Conservation (phyloP, 2,329 filamentous ascomycete genomes). For the Lecanosticta acicola region DNA sequence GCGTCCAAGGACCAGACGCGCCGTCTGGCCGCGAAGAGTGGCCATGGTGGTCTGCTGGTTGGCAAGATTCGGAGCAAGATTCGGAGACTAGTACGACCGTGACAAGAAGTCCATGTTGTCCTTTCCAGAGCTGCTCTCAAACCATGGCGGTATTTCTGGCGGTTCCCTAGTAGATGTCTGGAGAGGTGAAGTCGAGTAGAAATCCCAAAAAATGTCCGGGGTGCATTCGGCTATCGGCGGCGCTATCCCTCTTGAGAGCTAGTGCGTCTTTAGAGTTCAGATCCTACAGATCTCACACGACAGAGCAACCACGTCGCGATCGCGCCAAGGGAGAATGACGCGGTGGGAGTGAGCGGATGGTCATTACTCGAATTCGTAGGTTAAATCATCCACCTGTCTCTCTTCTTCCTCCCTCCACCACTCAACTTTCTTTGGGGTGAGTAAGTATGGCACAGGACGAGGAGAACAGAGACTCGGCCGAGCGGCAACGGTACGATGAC, state of each 20-base stretch:
- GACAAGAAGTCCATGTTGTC: background rate
- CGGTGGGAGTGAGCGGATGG: too few species aligned
- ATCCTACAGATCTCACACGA: background rate
- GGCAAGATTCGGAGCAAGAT: constrained; percentile 4
- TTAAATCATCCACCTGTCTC: background rate
- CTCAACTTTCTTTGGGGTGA: background rate
- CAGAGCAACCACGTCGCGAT: background rate
- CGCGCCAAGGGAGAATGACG: too few species aligned
- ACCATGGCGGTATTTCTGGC: too few species aligned
- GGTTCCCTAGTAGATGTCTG: too few species aligned
- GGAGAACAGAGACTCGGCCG: background rate
- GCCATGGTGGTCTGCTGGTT: too few species aligned
- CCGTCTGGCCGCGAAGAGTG: constrained; percentile 14
- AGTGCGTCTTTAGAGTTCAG: background rate
- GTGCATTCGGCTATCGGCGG: background rate
- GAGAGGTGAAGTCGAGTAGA: constrained; percentile 2
- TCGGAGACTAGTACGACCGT: background rate
- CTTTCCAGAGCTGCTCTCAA: background rate
- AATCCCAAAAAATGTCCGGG: background rate
- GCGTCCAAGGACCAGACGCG: constrained; percentile 20
- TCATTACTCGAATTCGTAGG: background rate
- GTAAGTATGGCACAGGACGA: constrained; percentile 4
- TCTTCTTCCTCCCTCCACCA: background rate
- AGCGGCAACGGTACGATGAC: constrained; percentile 11
- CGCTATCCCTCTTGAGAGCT: background rate